Evolutionary conservation across 495 filamentous ascomycete genomes (phyloP), one percentile per base, ranked within the genome.

Genomic region (Aspergillus incahuasiensis): DNA sequence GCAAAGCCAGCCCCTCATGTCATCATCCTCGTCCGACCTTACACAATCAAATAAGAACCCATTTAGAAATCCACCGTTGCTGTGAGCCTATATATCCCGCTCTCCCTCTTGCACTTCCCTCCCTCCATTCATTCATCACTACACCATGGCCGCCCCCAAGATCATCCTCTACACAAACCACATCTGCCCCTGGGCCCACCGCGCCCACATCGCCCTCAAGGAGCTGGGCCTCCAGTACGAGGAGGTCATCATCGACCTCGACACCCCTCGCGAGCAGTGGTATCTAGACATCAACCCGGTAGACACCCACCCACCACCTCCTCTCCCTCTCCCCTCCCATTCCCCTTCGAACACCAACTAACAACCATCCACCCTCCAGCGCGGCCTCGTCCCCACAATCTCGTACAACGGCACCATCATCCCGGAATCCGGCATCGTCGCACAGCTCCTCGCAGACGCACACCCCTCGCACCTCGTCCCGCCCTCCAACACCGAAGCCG

Each of bases 211-310:
- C 43, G 82, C 82, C 7, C 81, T 95, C 22, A 77, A 79, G 21
- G 89, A 91, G 65, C 80, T 91, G 12, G 78, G 81, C 24, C 64
- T 95, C 18, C 79, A 85, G 1, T 94, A 83, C 59, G 84, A 92
- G 58, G 87, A 92, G 61, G 87, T 91, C 61, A 84, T 82, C 50
- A 91, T 96, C 65, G 86, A 91, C 65, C 78, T 96, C 43, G 62
- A 68, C 59, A 78, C 62, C 4, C 91, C 91, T 0, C 85, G 90
- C 9, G 88, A 89, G 47, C 75, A 82, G n/a, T 91, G 89, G 79
- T 95, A 95, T 68, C 81, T 95, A 4, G 77, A 88, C 46, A 74
- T 96, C 66, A 96, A 95, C 73, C 91, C 89, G 0, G 82, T 85
- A 74, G n/a, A n/a, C n/a, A n/a, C n/a, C n/a, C n/a, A n/a, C n/a